Evolutionary conservation across 305 asterid species (phyloP), one percentile per base, ranked within the genome.

Genomic region (Vinca major): DNA sequence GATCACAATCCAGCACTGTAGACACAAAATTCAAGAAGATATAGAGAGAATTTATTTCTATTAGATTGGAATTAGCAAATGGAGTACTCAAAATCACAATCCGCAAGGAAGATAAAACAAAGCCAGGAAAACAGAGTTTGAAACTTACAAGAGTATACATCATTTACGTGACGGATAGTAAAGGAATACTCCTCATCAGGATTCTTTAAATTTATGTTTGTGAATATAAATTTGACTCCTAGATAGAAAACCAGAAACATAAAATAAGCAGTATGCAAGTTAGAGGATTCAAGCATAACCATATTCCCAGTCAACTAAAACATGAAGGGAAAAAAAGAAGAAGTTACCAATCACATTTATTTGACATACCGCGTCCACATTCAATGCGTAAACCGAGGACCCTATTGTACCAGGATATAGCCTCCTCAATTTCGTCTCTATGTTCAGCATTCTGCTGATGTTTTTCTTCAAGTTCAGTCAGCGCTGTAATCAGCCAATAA

Each of bases 191-290:
- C 90, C 79, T 85, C 80, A 39, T 74, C 68, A 51, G 89, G 89
- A 74, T 83, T 81, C 75, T 76, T 81, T 8, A 79, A 75, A 69
- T 77, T 81, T 68, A 94, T 86, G 80, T 86, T 88, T n/a, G 92
- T 79, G 80, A 91, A 88, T 62, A 88, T 78, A 86, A 94, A 94
- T 75, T 81, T 94, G 40, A 94, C 96, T 68, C 99, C 99, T 89
- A 62, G 40, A 64, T 54, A 20, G 70, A 41, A 70, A 68, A 68
- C 50, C 51, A 65, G 71, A 61, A 37, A 61, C 48, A 39, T 13
- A 45, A 79, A 58, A 21, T 63, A 60, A 62, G 19, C 20, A 56
- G 37, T 50, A 26, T 64, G 53, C 41, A 68, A 57, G 55, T 39
- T 45, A 73, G 65, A 48, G 61, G 20, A 66, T 37, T 45, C 72